phyloP scores from a whole-genome alignment of 2,329 filamentous ascomycete species.

The Colletotrichum viniferum region DNA sequence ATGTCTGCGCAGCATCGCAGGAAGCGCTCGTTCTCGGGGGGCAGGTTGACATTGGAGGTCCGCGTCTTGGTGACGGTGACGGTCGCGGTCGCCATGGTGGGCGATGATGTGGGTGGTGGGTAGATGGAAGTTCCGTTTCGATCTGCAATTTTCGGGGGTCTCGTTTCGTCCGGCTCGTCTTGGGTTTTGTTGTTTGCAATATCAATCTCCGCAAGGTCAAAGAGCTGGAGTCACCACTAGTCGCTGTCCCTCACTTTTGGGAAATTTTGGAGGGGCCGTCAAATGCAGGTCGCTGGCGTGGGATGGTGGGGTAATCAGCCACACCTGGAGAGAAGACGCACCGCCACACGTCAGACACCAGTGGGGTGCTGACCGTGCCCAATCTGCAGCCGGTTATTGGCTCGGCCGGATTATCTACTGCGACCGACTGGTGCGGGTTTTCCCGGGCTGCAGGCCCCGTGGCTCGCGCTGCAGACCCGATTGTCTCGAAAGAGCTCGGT shows the following conservation, averaged over 20 bases:
- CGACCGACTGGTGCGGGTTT: conserved; percentile 19
- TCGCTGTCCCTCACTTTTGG: background rate
- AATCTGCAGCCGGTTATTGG: background rate
- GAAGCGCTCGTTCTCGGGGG: conserved; percentile 93
- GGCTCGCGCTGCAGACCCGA: conserved; percentile 21
- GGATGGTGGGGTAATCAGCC: conserved; percentile 19
- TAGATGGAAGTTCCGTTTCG: no score
- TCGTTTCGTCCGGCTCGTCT: background rate
- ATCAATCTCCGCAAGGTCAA: background rate
- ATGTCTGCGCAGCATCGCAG: conserved; percentile 95
- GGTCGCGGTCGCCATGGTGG: conserved; percentile 57
- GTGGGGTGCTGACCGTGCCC: background rate
- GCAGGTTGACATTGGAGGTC: conserved; percentile 77
- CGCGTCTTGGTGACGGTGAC: conserved; percentile 59
- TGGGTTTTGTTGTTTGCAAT: background rate
- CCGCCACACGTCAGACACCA: background rate
- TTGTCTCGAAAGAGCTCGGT: conserved; percentile 23
- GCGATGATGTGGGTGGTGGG: background rate
- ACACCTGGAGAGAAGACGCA: background rate
- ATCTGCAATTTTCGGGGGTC: no score
- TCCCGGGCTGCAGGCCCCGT: conserved; percentile 21
- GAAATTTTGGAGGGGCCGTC: conserved; percentile 19
- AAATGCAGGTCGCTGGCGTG: background rate
- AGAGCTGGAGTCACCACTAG: background rate
- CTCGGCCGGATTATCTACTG: background rate